phyloP scores from a whole-genome alignment of 257 asterid genomes.

The Petrea volubilis region DNA sequence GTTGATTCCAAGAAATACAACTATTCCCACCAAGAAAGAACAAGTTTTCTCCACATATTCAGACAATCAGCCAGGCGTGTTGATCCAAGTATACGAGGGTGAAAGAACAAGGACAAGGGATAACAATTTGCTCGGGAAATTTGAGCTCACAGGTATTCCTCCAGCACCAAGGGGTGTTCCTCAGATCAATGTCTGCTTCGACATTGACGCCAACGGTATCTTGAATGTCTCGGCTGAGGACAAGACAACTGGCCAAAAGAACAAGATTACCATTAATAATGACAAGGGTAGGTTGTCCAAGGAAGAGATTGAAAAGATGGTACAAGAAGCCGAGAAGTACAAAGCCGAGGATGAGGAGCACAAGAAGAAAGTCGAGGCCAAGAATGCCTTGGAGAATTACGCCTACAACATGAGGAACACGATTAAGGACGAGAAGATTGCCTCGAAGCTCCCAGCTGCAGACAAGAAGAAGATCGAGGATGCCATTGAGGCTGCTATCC shows the following conservation, averaged over 20 bases:
- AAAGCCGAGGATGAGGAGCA: conserved; percentile 42
- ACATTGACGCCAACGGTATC: conserved; percentile 41
- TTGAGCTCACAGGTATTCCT: conserved; percentile 37
- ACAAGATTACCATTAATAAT: conserved; percentile 39
- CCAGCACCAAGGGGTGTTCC: conserved; percentile 42
- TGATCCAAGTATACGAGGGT: conserved; percentile 40
- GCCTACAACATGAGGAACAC: conserved; percentile 47
- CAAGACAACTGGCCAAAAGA: conserved; percentile 42
- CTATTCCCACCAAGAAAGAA: conserved; percentile 40
- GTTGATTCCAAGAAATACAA: conserved; percentile 34
- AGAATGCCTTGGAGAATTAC: conserved; percentile 35
- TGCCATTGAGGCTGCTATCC: conserved; percentile 27
- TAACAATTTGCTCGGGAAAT: conserved; percentile 39
- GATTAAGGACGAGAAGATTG: conserved; percentile 39
- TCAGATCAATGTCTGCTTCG: conserved; percentile 41
- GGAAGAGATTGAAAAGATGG: conserved; percentile 46
- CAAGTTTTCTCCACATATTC: conserved; percentile 38
- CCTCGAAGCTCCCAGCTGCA: conserved; percentile 18
- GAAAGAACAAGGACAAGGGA: conserved; percentile 33
- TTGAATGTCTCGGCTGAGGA: conserved; percentile 42
- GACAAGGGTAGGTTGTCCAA: conserved; percentile 38
- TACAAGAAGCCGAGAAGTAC: conserved; percentile 42
- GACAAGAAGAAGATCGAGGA: conserved; percentile 42
- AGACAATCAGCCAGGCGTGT: conserved; percentile 34
- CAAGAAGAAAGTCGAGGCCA: conserved; percentile 40